Evolutionary conservation across 169 alveolate genomes (phyloP).

Genomic region (Toxoplasma gondii): DNA sequence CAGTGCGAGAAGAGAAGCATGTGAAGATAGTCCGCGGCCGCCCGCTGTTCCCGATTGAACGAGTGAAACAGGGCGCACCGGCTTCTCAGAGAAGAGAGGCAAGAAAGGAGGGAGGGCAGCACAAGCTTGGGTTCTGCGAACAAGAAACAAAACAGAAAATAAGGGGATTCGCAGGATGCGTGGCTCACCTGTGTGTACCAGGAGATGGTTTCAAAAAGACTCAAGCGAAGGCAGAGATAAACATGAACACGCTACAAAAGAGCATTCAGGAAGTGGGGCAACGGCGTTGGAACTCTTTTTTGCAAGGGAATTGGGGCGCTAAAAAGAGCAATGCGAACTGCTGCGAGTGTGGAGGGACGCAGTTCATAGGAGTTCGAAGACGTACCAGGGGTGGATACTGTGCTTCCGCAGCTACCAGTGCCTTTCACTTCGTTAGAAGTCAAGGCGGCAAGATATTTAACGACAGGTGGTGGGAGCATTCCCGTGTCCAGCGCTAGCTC

Average conservation of each 20-base stretch:
- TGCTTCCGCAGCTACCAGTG: neutral
- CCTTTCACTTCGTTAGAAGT: neutral
- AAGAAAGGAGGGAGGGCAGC: neutral
- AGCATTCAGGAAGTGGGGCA: too few species aligned
- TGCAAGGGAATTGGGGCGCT: too few species aligned
- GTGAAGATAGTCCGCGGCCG: constrained; percentile 18
- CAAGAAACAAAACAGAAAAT: neutral
- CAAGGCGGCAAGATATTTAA: neutral
- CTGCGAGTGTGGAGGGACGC: too few species aligned
- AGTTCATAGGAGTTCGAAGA: too few species aligned
- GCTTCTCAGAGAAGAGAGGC: constrained; percentile 6
- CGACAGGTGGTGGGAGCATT: neutral
- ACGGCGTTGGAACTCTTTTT: too few species aligned
- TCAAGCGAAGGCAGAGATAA: too few species aligned
- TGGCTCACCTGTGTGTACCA: too few species aligned
- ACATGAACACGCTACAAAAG: too few species aligned
- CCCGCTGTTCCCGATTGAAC: neutral
- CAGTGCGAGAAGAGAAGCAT: neutral
- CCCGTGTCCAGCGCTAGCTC: neutral
- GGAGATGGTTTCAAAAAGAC: too few species aligned
- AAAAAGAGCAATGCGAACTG: too few species aligned
- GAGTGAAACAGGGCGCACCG: neutral
- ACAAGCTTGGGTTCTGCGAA: neutral
- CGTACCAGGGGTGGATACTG: neutral
- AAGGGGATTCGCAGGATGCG: neutral